Conservation (phyloP, 1,284 basidiomycete species). For the Tylopilus sp. region DNA sequence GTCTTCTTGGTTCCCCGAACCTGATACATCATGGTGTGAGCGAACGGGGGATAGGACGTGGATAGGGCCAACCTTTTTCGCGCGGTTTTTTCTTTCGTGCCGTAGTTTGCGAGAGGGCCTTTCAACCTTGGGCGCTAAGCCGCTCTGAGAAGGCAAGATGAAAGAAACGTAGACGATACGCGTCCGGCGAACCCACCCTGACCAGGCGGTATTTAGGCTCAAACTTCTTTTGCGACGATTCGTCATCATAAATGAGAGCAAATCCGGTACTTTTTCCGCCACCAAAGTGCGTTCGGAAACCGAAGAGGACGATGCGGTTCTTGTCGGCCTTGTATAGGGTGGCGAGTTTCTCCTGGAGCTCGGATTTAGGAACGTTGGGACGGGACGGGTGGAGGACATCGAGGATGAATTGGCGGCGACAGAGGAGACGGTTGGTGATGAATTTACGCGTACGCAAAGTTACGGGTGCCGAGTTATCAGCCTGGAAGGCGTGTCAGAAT, state of each 20-base stretch:
- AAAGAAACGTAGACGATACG: slow-evolving; percentile 5
- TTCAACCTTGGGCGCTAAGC: slow-evolving; percentile 79
- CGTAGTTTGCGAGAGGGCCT: slow-evolving; percentile 95
- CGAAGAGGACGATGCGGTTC: slow-evolving; percentile 71
- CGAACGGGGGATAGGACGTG: slow-evolving; percentile 15
- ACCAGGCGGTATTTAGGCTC: slow-evolving; percentile 96
- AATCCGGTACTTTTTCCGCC: slow-evolving; percentile 98
- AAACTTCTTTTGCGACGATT: slow-evolving; percentile 91
- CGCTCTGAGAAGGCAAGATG: slow-evolving; percentile 53
- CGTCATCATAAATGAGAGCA: slow-evolving; percentile 96
- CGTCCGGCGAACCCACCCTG: slow-evolving; percentile 57
- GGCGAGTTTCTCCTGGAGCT: slow-evolving; percentile 92
- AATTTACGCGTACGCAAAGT: slow-evolving; percentile 99
- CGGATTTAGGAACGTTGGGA: slow-evolving; percentile 89
- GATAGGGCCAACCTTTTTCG: slow-evolving; percentile 74
- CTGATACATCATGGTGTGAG: slow-evolving; percentile 38
- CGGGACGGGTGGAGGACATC: slow-evolving; percentile 96
- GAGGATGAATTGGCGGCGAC: slow-evolving; percentile 88
- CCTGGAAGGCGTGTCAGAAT: slow-evolving; percentile 38
- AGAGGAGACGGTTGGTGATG: slow-evolving; percentile 97
- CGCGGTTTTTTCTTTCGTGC: slow-evolving; percentile 99
- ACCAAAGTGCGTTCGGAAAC: slow-evolving; percentile 92
- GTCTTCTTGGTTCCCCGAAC: slow-evolving; percentile 87
- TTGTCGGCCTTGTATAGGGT: slow-evolving; percentile 76
- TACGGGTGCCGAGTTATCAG: slow-evolving; percentile 85